phyloP scores from a whole-genome alignment of 306 rosid genomes.

The Purshia tridentata region DNA sequence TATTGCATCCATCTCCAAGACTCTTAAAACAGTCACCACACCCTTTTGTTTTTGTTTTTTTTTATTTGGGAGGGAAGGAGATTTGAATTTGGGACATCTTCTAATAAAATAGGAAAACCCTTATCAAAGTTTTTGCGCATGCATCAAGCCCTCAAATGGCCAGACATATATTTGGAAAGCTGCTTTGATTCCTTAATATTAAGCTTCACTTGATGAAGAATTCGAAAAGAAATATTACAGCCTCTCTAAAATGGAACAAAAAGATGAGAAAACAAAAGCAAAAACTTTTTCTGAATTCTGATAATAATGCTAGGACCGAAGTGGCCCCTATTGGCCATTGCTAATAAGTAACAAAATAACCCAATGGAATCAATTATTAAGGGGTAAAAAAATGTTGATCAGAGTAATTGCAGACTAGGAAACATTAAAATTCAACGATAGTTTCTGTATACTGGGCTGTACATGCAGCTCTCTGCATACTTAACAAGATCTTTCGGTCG shows the following conservation, averaged over 20 bases:
- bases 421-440: slow-evolving; percentile 44
- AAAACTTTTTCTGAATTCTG: not conserved
- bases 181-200: not conserved
- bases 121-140: no score
- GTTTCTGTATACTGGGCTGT: slow-evolving; percentile 83
- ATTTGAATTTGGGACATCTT: no score
- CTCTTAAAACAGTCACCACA: no score
- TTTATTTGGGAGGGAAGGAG: no score
- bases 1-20: no score
- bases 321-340: not conserved
- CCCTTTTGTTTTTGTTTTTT: no score
- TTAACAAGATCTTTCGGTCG: slow-evolving; percentile 86
- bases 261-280: not conserved
- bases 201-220: not conserved
- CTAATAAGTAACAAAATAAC: not conserved
- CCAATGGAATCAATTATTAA: slow-evolving; percentile 1
- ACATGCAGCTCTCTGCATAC: slow-evolving; percentile 96
- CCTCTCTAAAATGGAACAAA: not conserved
- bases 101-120: no score
- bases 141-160: not conserved
- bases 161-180: not conserved
- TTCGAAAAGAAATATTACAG: not conserved
- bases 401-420: not conserved
- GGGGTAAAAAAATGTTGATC: not conserved
- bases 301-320: not conserved